These are phyloP conservation scores for Helianthus tuberosus DNA, from an alignment of 129 eudicot genomes.

Conservation along the genomic window DNA sequence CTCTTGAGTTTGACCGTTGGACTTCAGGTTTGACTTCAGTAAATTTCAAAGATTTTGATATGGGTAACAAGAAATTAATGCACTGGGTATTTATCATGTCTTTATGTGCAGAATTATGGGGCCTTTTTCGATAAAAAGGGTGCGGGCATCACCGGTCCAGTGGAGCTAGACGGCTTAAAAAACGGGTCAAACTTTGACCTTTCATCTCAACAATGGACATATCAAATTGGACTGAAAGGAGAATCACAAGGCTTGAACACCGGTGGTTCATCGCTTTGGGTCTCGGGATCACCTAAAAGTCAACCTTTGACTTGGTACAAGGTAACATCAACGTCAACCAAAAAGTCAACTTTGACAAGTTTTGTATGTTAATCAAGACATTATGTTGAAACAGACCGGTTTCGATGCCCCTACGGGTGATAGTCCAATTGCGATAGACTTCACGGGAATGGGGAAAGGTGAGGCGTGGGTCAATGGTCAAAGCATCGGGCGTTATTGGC, in stretches of 20 bases:
- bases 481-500: conserved; percentile 99
- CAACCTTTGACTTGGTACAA: conserved; percentile 96
- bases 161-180: conserved; percentile 55
- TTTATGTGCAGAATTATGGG: conserved; percentile 74
- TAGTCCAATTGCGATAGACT: conserved; percentile 75
- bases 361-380: not conserved
- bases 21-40: conserved; percentile 68
- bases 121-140: conserved; percentile 71
- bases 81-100: not conserved
- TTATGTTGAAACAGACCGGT: conserved; percentile 52
- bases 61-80: conserved; percentile 7
- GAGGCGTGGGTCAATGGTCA: conserved; percentile 97
- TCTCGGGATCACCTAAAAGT: conserved; percentile 57
- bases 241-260: conserved; percentile 62
- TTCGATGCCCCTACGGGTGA: conserved; percentile 81
- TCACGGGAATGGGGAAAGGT: conserved; percentile 91
- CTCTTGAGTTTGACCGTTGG: conserved; percentile 94
- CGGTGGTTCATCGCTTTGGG: conserved; percentile 83
- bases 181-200: conserved; percentile 62
- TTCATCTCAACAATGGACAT: conserved; percentile 81
- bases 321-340: conserved; percentile 46
- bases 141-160: conserved; percentile 95
- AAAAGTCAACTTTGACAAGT: not conserved
- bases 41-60: conserved; percentile 3
- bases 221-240: conserved; percentile 94